phyloP scores from a whole-genome alignment of 176 grass and related monocot genomes.

The Lolium perenne region DNA sequence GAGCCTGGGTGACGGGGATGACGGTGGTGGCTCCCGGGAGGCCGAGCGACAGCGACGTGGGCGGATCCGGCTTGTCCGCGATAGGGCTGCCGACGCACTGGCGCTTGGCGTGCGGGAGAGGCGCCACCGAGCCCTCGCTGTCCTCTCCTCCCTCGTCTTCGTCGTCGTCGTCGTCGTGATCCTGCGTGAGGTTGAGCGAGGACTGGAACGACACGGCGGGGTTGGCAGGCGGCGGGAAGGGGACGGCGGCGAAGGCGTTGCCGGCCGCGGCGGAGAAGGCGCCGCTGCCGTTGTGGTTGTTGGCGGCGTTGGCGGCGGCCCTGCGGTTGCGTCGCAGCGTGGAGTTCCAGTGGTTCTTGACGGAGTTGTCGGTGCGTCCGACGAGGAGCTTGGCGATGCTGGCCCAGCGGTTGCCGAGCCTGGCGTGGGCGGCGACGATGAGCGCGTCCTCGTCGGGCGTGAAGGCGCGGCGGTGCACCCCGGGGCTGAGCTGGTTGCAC shows the following conservation, averaged over 20 bases:
- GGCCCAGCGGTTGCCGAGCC: constrained; percentile 89
- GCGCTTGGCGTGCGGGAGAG: constrained; percentile 43
- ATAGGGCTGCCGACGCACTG: background rate
- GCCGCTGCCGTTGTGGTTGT: background rate
- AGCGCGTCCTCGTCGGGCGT: constrained; percentile 69
- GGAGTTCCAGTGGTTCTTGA: constrained; percentile 99
- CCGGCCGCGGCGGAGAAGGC: background rate
- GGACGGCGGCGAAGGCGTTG: background rate
- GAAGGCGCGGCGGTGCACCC: constrained; percentile 85
- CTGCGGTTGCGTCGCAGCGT: constrained; percentile 65
- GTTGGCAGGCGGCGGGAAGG: no score
- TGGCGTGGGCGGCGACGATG: constrained; percentile 64
- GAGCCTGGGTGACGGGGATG: background rate
- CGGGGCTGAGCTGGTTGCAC: constrained; percentile 92
- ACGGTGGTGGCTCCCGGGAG: constrained; percentile 37
- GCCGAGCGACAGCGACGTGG: constrained; percentile 72
- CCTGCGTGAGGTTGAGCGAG: constrained; percentile 20
- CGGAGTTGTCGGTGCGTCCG: constrained; percentile 92
- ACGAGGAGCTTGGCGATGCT: constrained; percentile 78
- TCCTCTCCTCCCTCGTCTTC: background rate
- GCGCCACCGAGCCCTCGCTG: constrained; percentile 41
- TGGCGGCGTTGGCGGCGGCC: background rate
- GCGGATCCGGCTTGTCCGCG: constrained; percentile 17
- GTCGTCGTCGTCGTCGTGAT: background rate
- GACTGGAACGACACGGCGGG: background rate